A percentile compares a stretch with the other conserved stretches of the same genome.
Conservation (phyloP, 306 rosid species). For the Phaseolus lunatus region DNA sequence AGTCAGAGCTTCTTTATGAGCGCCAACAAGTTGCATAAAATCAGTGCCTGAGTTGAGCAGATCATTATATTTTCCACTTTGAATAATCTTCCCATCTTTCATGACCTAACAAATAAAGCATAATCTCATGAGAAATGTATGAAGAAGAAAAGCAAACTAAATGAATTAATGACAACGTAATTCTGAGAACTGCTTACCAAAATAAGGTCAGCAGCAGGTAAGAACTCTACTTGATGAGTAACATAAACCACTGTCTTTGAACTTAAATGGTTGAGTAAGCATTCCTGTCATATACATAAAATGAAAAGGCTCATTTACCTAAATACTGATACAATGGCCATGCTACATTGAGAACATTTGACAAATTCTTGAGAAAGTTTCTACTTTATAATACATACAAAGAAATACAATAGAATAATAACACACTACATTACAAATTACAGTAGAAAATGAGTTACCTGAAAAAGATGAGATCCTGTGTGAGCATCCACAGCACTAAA, state of each 20-base stretch:
- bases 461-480: slow-evolving; percentile 78
- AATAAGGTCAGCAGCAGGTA: slow-evolving; percentile 74
- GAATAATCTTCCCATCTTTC: slow-evolving; percentile 71
- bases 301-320: background rate
- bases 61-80: slow-evolving; percentile 64
- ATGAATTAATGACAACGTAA: background rate
- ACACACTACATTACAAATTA: background rate
- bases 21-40: slow-evolving; percentile 73
- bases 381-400: background rate
- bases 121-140: background rate
- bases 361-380: background rate
- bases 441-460: slow-evolving; percentile 47
- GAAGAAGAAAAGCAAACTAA: background rate
- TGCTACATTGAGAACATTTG: background rate
- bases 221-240: slow-evolving; percentile 86
- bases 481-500: slow-evolving; percentile 87
- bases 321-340: background rate
- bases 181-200: slow-evolving; percentile 53
- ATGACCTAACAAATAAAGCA: slow-evolving; percentile 57
- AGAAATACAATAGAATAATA: background rate
- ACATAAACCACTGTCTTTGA: slow-evolving; percentile 75
- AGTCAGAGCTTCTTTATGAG: slow-evolving; percentile 66
- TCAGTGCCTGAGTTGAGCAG: slow-evolving; percentile 61
- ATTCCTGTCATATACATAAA: slow-evolving; percentile 58
- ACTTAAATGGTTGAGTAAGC: slow-evolving; percentile 63